A percentile compares a stretch with the other conserved stretches of the same genome.
These are phyloP conservation scores for Colletotrichum sp. DNA, from an alignment of 2,329 filamentous ascomycete species.

Conservation along the genomic window DNA sequence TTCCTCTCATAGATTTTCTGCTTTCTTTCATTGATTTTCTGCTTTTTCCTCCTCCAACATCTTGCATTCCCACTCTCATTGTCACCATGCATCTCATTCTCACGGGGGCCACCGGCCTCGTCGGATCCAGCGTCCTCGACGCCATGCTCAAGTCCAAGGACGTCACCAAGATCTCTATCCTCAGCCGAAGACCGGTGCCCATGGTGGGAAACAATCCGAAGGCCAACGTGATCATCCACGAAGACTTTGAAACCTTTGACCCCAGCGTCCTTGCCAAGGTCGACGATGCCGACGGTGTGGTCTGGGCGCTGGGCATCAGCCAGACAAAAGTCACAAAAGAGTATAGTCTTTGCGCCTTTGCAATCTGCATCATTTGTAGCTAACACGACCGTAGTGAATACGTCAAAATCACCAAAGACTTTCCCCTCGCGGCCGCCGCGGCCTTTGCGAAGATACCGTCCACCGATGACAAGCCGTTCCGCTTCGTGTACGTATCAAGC, in stretches of 20 bases:
- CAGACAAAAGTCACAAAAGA: conserved; percentile 64
- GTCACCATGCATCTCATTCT: conserved; percentile 66
- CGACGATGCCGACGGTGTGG: conserved; percentile 68
- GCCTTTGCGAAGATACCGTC: conserved; percentile 57
- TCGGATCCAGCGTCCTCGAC: conserved; percentile 66
- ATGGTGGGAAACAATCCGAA: conserved; percentile 68
- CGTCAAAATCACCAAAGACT: conserved; percentile 70
- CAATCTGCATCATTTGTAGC: background rate
- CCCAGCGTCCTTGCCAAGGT: conserved; percentile 62
- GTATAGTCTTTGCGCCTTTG: conserved; percentile 32
- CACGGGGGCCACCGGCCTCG: conserved; percentile 70
- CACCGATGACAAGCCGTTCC: conserved; percentile 56
- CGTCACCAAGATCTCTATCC: conserved; percentile 70
- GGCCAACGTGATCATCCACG: conserved; percentile 70
- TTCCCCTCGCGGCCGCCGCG: conserved; percentile 65
- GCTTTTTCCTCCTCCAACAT: background rate
- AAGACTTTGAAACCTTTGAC: conserved; percentile 69
- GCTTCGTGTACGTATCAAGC: conserved; percentile 76
- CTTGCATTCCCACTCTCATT: background rate
- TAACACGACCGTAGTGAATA: conserved; percentile 55
- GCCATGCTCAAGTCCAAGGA: conserved; percentile 62
- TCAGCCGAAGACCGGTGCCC: conserved; percentile 68
- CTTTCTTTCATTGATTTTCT: background rate
- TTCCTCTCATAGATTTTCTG: background rate
- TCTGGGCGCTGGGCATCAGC: conserved; percentile 77